Evolutionary conservation across 179 eudicot genomes (phyloP).

Genomic region (Monotropa hypopitys): DNA sequence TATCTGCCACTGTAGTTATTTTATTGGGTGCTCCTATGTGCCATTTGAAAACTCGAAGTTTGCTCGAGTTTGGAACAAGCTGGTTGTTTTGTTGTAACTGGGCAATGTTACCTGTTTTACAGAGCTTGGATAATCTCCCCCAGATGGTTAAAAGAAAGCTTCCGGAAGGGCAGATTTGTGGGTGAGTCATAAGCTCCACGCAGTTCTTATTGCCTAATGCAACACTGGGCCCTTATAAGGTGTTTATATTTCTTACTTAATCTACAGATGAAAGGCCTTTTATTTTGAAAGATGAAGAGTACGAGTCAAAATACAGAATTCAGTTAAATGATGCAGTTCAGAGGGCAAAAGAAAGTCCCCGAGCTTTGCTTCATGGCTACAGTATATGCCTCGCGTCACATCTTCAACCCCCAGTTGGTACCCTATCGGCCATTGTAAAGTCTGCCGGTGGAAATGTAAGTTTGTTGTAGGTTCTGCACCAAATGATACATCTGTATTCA

Average conservation of each 20-base stretch:
- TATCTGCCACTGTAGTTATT: not conserved
- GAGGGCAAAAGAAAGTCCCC: conserved; percentile 48
- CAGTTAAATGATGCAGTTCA: conserved; percentile 55
- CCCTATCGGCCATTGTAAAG: conserved; percentile 42
- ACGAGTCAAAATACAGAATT: conserved; percentile 38
- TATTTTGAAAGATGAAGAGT: conserved; percentile 54
- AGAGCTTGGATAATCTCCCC: conserved; percentile 84
- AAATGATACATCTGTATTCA: not conserved
- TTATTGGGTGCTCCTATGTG: not conserved
- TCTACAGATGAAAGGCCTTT: conserved; percentile 67
- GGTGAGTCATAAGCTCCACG: conserved; percentile 37
- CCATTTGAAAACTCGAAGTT: not conserved
- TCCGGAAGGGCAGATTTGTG: conserved; percentile 51
- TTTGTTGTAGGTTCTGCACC: conserved; percentile 8
- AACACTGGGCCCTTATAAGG: not conserved
- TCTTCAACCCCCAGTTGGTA: conserved; percentile 45
- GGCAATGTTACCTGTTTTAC: conserved; percentile 9
- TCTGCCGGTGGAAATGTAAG: conserved; percentile 87
- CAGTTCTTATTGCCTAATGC: conserved; percentile 5
- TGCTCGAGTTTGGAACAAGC: not conserved
- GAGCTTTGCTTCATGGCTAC: conserved; percentile 48
- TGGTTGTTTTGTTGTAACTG: conserved; percentile 1
- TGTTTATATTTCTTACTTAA: not conserved
- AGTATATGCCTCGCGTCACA: conserved; percentile 48
- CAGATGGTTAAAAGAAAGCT: conserved; percentile 74